These are phyloP conservation scores for Prasinococcaceae sp. DNA, from an alignment of 139 green algal species.

Conservation along the genomic window DNA sequence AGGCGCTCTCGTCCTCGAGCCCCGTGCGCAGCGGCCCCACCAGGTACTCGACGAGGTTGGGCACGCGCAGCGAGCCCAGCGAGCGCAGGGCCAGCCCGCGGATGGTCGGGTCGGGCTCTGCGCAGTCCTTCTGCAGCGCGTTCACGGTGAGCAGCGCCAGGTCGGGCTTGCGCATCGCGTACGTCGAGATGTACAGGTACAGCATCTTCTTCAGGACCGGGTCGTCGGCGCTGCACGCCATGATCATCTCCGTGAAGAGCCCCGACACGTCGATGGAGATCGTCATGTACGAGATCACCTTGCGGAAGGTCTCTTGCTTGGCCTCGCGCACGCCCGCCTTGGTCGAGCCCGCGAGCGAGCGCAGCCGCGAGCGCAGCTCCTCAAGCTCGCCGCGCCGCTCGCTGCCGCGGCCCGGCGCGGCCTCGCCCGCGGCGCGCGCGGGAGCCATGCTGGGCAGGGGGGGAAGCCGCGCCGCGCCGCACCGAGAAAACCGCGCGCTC, in stretches of 20 bases:
- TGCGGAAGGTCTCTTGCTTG: constrained; percentile 61
- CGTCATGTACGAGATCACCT: constrained; percentile 84
- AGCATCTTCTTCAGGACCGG: constrained; percentile 93
- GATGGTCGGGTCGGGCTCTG: constrained; percentile 80
- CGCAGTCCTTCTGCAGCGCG: constrained; percentile 54
- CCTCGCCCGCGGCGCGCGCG: no score
- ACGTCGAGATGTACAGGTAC: constrained; percentile 54
- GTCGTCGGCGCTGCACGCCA: constrained; percentile 43
- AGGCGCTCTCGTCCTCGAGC: constrained; percentile 55
- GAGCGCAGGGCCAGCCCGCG: constrained; percentile 76
- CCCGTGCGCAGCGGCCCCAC: constrained; percentile 31
- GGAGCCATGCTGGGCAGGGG: no score
- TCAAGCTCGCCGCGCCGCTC: constrained; percentile 19
- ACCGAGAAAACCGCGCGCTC: no score
- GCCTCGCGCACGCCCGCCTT: neutral
- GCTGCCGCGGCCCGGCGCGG: no score
- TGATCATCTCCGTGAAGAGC: constrained; percentile 55
- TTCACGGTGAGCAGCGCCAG: constrained; percentile 74
- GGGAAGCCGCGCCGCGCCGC: no score
- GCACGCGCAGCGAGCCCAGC: constrained; percentile 73
- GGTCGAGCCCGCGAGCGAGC: constrained; percentile 17
- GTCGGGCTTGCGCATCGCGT: constrained; percentile 45
- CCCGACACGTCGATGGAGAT: constrained; percentile 82
- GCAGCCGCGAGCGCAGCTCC: constrained; percentile 20
- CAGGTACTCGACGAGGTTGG: constrained; percentile 91